A percentile compares a stretch with the other conserved stretches of the same genome.
Evolutionary conservation across 768 basidiomycete genomes (phyloP).

Genomic region (Mycena kentingensis): DNA sequence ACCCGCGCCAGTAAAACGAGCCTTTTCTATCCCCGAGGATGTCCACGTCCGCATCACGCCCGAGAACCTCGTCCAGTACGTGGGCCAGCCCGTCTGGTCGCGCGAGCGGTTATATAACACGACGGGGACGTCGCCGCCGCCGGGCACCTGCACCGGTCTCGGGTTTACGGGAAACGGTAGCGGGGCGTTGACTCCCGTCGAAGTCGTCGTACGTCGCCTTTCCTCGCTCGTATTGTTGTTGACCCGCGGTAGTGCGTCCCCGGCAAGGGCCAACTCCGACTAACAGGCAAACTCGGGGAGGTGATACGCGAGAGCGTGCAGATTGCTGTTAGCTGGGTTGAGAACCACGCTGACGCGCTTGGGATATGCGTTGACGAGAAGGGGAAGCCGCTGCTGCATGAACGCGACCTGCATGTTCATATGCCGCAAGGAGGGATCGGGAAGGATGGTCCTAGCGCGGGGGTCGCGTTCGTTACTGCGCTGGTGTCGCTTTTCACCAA

Average conservation of each 20-base stretch:
- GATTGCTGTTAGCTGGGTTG: constrained; percentile 92
- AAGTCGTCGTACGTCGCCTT: constrained; percentile 73
- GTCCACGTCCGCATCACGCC: constrained; percentile 82
- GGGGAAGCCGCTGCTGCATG: too few relatives aligned
- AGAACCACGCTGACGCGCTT: constrained; percentile 85
- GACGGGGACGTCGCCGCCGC: constrained; percentile 57
- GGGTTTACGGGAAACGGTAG: constrained; percentile 96
- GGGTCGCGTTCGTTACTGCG: too few relatives aligned
- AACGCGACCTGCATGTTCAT: too few relatives aligned
- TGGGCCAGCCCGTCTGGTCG: constrained; percentile 93
- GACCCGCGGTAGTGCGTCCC: constrained; percentile 75
- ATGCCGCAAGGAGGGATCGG: too few relatives aligned
- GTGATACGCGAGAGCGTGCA: constrained; percentile 97
- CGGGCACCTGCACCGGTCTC: constrained; percentile 94
- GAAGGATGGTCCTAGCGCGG: too few relatives aligned
- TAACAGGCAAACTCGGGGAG: constrained; percentile 97
- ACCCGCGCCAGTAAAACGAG: constrained; percentile 73
- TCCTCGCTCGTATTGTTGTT: neutral
- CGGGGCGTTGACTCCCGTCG: constrained; percentile 96
- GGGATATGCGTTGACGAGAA: too few relatives aligned
- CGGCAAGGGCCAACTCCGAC: constrained; percentile 86
- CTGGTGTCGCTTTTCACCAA: too few relatives aligned
- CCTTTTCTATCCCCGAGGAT: constrained; percentile 74
- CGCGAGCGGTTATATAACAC: constrained; percentile 85
- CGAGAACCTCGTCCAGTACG: constrained; percentile 92